A percentile compares a stretch with the other conserved stretches of the same genome.
phyloP scores from a whole-genome alignment of 129 eudicot genomes.

The Sambucus nigra region DNA sequence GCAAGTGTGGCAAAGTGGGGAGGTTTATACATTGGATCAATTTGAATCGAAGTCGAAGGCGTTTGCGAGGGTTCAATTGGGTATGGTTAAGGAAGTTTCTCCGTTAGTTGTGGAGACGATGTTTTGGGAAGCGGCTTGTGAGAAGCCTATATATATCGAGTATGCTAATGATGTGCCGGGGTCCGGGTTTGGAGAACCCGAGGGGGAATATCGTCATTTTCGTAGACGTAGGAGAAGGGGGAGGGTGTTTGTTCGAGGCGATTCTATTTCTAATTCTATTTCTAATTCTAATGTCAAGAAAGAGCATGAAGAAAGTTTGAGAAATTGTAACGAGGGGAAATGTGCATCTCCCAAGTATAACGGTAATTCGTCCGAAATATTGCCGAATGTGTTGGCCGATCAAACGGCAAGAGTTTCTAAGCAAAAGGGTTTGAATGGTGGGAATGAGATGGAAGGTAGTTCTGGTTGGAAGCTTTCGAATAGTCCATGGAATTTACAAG shows the following conservation, averaged over 20 bases:
- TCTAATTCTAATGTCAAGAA: constrained; percentile 25
- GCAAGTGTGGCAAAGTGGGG: constrained; percentile 99
- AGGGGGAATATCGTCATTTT: constrained; percentile 30
- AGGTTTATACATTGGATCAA: constrained; percentile 76
- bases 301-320: constrained; percentile 13
- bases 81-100: constrained; percentile 54
- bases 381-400: constrained; percentile 18
- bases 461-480: constrained; percentile 96
- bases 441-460: constrained; percentile 59
- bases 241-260: constrained; percentile 31
- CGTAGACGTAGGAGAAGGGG: constrained; percentile 37
- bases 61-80: constrained; percentile 55
- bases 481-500: constrained; percentile 97
- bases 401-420: constrained; percentile 15
- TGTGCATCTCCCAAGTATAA: constrained; percentile 18
- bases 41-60: constrained; percentile 77
- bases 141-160: constrained; percentile 81
- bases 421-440: constrained; percentile 20
- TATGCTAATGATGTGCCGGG: constrained; percentile 99
- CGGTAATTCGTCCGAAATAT: constrained; percentile 23
- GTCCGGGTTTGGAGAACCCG: constrained; percentile 86
- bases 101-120: constrained; percentile 59
- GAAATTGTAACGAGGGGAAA: constrained; percentile 21
- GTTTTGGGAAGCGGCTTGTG: constrained; percentile 75
- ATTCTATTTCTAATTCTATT: neutral